Evolutionary conservation across 2,329 filamentous ascomycete genomes (phyloP).

Genomic region (Achaetomium macrosporum): DNA sequence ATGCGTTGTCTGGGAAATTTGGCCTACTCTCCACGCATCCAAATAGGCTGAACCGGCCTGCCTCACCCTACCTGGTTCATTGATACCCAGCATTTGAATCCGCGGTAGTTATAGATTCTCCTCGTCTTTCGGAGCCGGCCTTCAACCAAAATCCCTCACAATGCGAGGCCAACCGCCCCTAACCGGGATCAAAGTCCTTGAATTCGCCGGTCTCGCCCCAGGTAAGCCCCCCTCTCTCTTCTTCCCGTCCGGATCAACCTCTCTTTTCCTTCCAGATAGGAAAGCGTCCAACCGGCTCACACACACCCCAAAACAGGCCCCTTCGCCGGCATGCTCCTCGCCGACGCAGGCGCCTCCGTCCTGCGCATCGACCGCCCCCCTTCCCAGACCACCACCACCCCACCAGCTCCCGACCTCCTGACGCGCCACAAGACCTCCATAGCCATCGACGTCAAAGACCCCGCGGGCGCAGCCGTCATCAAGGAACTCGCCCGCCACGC

Average conservation of each 20-base stretch:
- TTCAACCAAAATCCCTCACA: background rate
- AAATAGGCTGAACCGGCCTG: no score
- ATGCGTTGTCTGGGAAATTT: no score
- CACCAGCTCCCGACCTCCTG: conserved; percentile 61
- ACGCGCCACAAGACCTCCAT: conserved; percentile 78
- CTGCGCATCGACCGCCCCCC: conserved; percentile 72
- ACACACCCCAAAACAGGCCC: conserved; percentile 52
- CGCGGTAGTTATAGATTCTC: background rate
- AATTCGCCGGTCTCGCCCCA: conserved; percentile 58
- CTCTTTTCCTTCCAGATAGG: no score
- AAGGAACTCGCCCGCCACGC: conserved; percentile 55
- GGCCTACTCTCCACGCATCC: no score
- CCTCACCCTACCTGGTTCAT: background rate
- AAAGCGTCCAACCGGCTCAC: conserved; percentile 11
- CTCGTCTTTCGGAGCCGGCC: background rate
- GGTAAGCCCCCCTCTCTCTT: conserved; percentile 36
- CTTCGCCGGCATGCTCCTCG: conserved; percentile 81
- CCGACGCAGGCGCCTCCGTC: conserved; percentile 83
- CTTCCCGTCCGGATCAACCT: background rate
- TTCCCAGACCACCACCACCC: conserved; percentile 31
- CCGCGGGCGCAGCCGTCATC: conserved; percentile 58
- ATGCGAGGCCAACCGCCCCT: conserved; percentile 40
- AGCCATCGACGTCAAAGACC: conserved; percentile 68
- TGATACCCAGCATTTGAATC: no score
- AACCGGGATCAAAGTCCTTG: conserved; percentile 50